Conservation (phyloP, 164 flowering plant genomes). For the Tetracentron sinense region DNA sequence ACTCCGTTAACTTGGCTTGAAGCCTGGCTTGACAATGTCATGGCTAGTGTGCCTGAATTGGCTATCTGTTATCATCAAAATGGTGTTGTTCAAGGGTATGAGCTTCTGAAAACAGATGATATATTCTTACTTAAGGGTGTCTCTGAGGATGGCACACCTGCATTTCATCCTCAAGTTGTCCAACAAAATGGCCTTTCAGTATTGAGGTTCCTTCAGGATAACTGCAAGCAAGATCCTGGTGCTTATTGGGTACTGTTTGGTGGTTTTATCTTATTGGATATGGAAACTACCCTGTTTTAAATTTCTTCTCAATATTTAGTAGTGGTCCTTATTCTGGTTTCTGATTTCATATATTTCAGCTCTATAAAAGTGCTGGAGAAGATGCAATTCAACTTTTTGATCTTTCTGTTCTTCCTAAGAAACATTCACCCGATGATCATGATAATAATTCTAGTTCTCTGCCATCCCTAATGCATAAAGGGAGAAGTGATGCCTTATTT, state of each 20-base stretch:
- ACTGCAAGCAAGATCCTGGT: slow-evolving; percentile 98
- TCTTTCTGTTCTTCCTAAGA: slow-evolving; percentile 71
- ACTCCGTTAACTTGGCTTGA: slow-evolving; percentile 96
- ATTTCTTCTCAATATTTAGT: neutral
- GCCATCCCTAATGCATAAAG: slow-evolving; percentile 61
- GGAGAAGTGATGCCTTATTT: slow-evolving; percentile 72
- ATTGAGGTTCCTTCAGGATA: slow-evolving; percentile 88
- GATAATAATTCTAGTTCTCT: slow-evolving; percentile 53
- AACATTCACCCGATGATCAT: slow-evolving; percentile 47
- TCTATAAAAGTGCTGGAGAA: slow-evolving; percentile 91
- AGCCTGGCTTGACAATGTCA: slow-evolving; percentile 97
- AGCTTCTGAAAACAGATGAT: slow-evolving; percentile 93
- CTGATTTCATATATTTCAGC: slow-evolving; percentile 42
- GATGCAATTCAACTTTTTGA: slow-evolving; percentile 95
- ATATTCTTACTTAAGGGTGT: slow-evolving; percentile 82
- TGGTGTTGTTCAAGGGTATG: slow-evolving; percentile 97
- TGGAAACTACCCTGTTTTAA: neutral
- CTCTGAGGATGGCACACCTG: slow-evolving; percentile 90
- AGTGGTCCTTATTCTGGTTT: slow-evolving; percentile 1
- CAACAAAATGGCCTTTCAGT: slow-evolving; percentile 97
- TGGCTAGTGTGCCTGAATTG: slow-evolving; percentile 97
- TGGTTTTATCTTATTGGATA: neutral
- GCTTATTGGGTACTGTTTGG: slow-evolving; percentile 81
- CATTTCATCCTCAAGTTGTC: slow-evolving; percentile 94
- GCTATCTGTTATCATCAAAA: slow-evolving; percentile 94